phyloP scores from a whole-genome alignment of 495 filamentous ascomycete genomes.

The Ramalina peruviana region DNA sequence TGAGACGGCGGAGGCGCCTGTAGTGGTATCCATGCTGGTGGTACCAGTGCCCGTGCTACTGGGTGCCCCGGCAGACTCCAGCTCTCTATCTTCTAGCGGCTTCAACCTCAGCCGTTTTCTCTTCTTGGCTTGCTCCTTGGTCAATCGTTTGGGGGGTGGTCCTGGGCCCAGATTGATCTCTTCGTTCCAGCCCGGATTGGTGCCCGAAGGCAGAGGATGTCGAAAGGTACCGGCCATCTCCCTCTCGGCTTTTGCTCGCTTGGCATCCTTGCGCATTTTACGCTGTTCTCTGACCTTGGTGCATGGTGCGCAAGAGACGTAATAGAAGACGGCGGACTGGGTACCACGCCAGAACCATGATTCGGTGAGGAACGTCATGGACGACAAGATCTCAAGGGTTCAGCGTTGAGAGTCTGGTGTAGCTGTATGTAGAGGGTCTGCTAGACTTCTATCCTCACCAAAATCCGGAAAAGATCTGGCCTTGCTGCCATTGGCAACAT shows the following conservation, averaged over 20 bases:
- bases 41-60: conserved; percentile 19
- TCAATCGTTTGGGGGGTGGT: conserved; percentile 47
- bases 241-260: conserved; percentile 44
- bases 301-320: conserved; percentile 73
- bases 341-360: conserved; percentile 39
- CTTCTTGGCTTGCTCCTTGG: conserved; percentile 23
- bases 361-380: conserved; percentile 9
- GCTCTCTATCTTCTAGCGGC: conserved; percentile 31
- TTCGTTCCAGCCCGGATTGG: conserved; percentile 74
- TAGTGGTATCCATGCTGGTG: conserved; percentile 24
- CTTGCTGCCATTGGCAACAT: too few relatives aligned
- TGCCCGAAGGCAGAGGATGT: conserved; percentile 69
- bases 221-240: conserved; percentile 45
- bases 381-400: background rate
- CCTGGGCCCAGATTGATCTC: conserved; percentile 71
- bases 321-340: conserved; percentile 80
- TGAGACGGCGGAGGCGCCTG: conserved; percentile 17
- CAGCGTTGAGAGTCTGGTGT: background rate
- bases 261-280: conserved; percentile 52
- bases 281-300: conserved; percentile 45
- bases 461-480: too few relatives aligned
- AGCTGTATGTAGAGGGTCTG: background rate
- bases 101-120: conserved; percentile 24
- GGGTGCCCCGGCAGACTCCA: conserved; percentile 14
- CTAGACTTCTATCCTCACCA: background rate